Evolutionary conservation across 2,329 filamentous ascomycete genomes (phyloP).

Genomic region (Phoma sp.): DNA sequence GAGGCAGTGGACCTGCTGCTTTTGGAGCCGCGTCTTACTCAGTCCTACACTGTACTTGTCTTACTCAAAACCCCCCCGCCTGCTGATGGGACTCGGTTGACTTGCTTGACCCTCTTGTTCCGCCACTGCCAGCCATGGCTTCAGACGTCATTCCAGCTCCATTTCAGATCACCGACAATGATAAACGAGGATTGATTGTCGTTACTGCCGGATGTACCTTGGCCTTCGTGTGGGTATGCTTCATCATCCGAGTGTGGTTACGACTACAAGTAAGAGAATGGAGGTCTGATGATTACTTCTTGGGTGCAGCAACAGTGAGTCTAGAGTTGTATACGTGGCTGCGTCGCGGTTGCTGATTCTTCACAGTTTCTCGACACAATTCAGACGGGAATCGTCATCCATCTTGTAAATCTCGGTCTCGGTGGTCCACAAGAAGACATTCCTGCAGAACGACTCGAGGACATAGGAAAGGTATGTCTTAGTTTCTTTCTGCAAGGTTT

Average conservation of each 20-base stretch:
- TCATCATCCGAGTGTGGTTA: constrained; percentile 39
- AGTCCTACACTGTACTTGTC: neutral
- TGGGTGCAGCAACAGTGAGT: constrained; percentile 31
- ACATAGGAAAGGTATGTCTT: constrained; percentile 34
- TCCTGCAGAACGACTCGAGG: constrained; percentile 21
- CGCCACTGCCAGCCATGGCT: constrained; percentile 22
- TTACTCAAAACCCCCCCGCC: constrained; percentile 4
- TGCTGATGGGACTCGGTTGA: constrained; percentile 6
- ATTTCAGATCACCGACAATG: constrained; percentile 36
- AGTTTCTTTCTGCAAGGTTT: constrained; percentile 13
- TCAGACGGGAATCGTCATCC: constrained; percentile 34
- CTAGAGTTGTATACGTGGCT: neutral
- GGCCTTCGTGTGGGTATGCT: constrained; percentile 40
- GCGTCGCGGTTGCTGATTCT: constrained; percentile 17
- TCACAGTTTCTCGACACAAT: constrained; percentile 34
- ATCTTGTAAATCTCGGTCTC: constrained; percentile 33
- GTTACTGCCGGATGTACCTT: constrained; percentile 36
- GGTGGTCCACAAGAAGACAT: constrained; percentile 27
- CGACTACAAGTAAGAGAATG: constrained; percentile 37
- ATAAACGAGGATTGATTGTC: constrained; percentile 44
- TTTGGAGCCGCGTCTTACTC: constrained; percentile 7
- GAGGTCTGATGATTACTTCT: constrained; percentile 40
- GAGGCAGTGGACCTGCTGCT: constrained; percentile 9
- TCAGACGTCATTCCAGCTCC: constrained; percentile 33
- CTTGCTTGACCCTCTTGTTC: constrained; percentile 2